These are phyloP conservation scores for Aspergillus pseudoterreus DNA, from an alignment of 2,329 filamentous ascomycete genomes.

Conservation along the genomic window DNA sequence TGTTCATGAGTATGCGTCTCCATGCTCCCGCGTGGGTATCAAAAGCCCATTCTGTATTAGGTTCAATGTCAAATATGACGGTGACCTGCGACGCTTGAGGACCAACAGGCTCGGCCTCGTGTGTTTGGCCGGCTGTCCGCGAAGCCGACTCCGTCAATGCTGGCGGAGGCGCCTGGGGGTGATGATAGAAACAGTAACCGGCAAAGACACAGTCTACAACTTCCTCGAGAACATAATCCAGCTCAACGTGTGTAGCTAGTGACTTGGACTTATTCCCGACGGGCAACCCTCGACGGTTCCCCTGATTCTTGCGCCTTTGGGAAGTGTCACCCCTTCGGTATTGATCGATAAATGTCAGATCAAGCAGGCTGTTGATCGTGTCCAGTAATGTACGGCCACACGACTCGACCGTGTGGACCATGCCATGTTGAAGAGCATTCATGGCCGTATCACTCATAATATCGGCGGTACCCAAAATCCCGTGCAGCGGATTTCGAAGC, in stretches of 20 bases:
- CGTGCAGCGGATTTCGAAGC: slow-evolving; percentile 34
- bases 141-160: slow-evolving; percentile 1
- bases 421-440: slow-evolving; percentile 23
- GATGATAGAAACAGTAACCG: slow-evolving; percentile 7
- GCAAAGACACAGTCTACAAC: slow-evolving; percentile 18
- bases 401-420: slow-evolving; percentile 35
- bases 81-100: slow-evolving; percentile 12
- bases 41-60: slow-evolving; percentile 40
- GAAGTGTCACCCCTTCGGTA: slow-evolving; percentile 3
- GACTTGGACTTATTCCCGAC: neutral
- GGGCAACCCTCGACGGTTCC: neutral
- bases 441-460: slow-evolving; percentile 28
- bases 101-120: neutral
- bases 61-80: slow-evolving; percentile 41
- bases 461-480: slow-evolving; percentile 32
- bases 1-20: slow-evolving; percentile 47
- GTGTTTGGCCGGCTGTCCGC: neutral
- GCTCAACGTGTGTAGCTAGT: slow-evolving; percentile 8
- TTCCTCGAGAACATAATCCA: slow-evolving; percentile 15
- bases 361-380: slow-evolving; percentile 38
- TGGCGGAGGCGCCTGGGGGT: neutral
- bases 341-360: slow-evolving; percentile 28
- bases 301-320: neutral
- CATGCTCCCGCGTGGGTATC: slow-evolving; percentile 46
- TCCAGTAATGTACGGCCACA: slow-evolving; percentile 43